Percentiles rank a stretch among this genome's conserved stretches.
Evolutionary conservation across 352 stramenopile genomes (phyloP).

Genomic region (Plasmopara viticola): DNA sequence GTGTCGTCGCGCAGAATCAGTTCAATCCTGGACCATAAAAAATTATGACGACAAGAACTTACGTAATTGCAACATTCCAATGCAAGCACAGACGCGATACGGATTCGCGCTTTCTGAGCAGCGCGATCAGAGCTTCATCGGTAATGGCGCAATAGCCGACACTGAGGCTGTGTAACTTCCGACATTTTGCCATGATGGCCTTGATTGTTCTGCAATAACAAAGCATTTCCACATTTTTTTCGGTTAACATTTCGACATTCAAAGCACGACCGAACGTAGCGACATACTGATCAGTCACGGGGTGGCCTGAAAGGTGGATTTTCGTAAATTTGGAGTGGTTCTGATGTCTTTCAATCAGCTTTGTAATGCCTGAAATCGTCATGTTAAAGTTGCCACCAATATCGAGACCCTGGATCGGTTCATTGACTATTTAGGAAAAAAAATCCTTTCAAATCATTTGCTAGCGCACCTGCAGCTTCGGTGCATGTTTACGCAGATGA

Average conservation of each 20-base stretch:
- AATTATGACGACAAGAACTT: constrained; percentile 17
- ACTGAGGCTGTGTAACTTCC: constrained; percentile 82
- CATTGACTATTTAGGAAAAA: neutral
- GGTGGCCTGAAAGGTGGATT: constrained; percentile 79
- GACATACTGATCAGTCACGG: constrained; percentile 74
- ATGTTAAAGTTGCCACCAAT: constrained; percentile 87
- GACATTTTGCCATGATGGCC: constrained; percentile 84
- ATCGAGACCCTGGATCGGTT: constrained; percentile 61
- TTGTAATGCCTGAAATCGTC: constrained; percentile 79
- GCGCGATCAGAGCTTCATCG: constrained; percentile 76
- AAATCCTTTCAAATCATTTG: neutral
- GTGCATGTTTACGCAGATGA: constrained; percentile 67
- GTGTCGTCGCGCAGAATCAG: neutral
- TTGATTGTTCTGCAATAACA: constrained; percentile 61
- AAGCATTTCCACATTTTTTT: constrained; percentile 1
- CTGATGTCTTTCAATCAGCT: constrained; percentile 85
- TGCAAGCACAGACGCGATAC: constrained; percentile 74
- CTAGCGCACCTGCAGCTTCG: constrained; percentile 63
- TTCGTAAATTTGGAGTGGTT: constrained; percentile 87
- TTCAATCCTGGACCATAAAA: neutral
- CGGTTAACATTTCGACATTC: neutral
- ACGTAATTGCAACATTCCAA: constrained; percentile 87
- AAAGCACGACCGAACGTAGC: neutral
- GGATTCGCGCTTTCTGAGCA: constrained; percentile 79
- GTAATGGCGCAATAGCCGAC: constrained; percentile 83